Percentiles rank a stretch among this genome's conserved stretches.
These are phyloP conservation scores for Collariella sp. DNA, from an alignment of 495 filamentous ascomycete genomes.

Conservation along the genomic window DNA sequence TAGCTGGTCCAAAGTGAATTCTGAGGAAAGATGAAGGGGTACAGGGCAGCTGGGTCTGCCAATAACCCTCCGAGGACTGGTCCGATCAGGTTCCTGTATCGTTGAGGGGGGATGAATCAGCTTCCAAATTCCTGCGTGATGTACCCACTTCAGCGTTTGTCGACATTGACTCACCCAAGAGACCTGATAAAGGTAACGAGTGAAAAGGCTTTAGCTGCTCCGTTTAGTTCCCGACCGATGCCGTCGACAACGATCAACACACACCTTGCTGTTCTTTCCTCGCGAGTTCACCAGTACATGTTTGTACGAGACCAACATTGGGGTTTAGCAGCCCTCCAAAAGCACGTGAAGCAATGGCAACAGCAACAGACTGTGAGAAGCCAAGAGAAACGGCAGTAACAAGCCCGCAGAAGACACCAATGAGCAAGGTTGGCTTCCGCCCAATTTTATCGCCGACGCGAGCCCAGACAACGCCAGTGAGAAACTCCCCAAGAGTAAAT, in stretches of 20 bases:
- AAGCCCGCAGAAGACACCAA: background rate
- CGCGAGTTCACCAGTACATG: constrained; percentile 7
- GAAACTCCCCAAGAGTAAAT: constrained; percentile 9
- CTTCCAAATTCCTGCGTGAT: too few species aligned
- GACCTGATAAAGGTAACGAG: constrained; percentile 7
- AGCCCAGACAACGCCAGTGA: constrained; percentile 9
- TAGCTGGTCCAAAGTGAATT: constrained; percentile 2
- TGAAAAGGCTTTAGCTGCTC: constrained; percentile 7
- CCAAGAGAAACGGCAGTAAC: background rate
- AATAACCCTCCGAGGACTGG: constrained; percentile 10
- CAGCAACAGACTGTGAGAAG: background rate
- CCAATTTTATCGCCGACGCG: constrained; percentile 9
- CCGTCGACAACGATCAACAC: too few species aligned
- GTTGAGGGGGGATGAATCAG: background rate
- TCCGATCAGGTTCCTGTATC: constrained; percentile 2
- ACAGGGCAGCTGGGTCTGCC: background rate
- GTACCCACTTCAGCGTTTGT: too few species aligned
- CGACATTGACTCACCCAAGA: constrained; percentile 7
- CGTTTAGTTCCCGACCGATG: too few species aligned
- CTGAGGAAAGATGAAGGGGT: constrained; percentile 1
- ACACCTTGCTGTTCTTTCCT: constrained; percentile 8
- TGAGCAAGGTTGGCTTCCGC: constrained; percentile 5
- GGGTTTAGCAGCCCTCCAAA: constrained; percentile 8
- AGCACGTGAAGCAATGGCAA: background rate
- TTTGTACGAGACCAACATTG: constrained; percentile 7